Conservation (phyloP, 345 rosid genomes). For the Acer campestre region DNA sequence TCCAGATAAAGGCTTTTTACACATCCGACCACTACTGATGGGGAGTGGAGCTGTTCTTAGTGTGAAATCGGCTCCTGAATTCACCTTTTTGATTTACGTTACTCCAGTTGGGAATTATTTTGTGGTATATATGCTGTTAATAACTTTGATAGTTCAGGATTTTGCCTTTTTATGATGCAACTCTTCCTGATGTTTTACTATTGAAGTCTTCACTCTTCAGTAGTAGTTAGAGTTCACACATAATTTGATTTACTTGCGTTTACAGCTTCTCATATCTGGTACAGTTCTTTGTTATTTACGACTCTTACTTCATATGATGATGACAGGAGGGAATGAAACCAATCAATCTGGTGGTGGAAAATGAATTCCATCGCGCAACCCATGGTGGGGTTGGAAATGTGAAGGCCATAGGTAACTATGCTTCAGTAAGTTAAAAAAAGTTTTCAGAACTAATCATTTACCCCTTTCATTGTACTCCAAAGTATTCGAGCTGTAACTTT, state of each 20-base stretch:
- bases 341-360: slow-evolving; percentile 31
- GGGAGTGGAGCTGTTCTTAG: slow-evolving; percentile 37
- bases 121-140: slow-evolving; percentile 23
- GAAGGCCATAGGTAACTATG: slow-evolving; percentile 37
- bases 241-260: not conserved
- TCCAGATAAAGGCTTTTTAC: slow-evolving; percentile 31
- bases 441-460: not conserved
- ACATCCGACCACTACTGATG: slow-evolving; percentile 32
- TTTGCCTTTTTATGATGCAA: not conserved
- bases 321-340: slow-evolving; percentile 32
- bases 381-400: slow-evolving; percentile 39
- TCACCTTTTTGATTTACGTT: slow-evolving; percentile 30
- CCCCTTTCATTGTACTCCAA: not conserved
- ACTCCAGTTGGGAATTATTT: slow-evolving; percentile 30
- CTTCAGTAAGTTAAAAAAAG: slow-evolving; percentile 19
- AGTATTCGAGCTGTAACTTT: not conserved
- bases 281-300: not conserved
- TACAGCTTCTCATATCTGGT: not conserved
- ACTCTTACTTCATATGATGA: slow-evolving; percentile 9
- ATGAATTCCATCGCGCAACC: slow-evolving; percentile 27
- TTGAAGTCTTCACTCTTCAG: not conserved
- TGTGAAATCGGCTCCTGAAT: slow-evolving; percentile 30
- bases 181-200: not conserved
- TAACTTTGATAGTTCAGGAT: not conserved
- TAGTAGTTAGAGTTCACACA: not conserved